Conservation (phyloP, 257 asterid genomes). For the Ehretia macrophylla region DNA sequence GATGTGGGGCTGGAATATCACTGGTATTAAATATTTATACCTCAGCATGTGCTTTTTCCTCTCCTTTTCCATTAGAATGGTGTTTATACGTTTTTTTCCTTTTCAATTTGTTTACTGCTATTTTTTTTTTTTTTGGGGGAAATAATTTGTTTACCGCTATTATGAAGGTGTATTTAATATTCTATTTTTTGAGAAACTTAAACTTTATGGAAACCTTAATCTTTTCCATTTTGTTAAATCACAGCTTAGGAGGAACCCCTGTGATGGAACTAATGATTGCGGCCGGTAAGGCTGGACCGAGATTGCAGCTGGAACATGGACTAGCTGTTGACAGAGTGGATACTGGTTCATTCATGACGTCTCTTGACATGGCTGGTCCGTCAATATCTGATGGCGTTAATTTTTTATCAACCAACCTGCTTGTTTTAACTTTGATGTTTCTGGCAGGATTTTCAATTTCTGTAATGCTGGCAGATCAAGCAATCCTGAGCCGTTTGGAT, state of each 20-base stretch:
- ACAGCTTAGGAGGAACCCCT: conserved; percentile 94
- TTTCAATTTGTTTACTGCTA: no score
- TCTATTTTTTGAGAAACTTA: background rate
- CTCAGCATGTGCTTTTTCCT: no score
- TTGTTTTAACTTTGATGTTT: conserved; percentile 14
- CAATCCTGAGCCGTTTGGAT: conserved; percentile 66
- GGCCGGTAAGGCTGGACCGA: conserved; percentile 89
- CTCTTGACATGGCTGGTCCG: conserved; percentile 96
- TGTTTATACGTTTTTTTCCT: no score
- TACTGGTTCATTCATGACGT: conserved; percentile 97
- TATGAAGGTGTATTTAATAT: no score
- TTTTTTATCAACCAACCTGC: background rate
- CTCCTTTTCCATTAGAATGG: no score
- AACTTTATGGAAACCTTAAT: background rate
- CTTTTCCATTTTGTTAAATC: conserved; percentile 9
- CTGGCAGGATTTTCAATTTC: conserved; percentile 85
- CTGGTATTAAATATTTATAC: no score
- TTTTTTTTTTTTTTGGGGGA: no score
- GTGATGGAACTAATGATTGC: conserved; percentile 95
- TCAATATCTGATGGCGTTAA: background rate
- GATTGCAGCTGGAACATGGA: conserved; percentile 92
- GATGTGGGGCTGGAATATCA: no score
- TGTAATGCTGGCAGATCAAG: conserved; percentile 79
- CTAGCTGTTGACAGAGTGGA: conserved; percentile 96
- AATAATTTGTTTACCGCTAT: no score